Evolutionary conservation across 805 yeast species (phyloP), one percentile per base, ranked within the genome.

Genomic region (Hagleromyces aurorensis): DNA sequence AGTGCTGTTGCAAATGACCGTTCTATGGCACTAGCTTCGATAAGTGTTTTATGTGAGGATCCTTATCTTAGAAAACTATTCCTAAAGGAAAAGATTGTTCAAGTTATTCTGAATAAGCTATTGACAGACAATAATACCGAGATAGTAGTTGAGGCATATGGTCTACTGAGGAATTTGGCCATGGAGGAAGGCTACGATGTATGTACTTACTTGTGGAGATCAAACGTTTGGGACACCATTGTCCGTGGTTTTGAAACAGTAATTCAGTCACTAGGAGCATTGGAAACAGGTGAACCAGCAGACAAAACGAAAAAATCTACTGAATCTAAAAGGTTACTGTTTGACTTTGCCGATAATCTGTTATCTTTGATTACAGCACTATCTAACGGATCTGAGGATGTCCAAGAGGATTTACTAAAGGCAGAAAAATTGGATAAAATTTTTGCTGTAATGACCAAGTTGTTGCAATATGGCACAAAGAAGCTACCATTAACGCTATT

Each of bases 111-210:
- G 57, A 75, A 76, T 13, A 75, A 76, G 36, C 64, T 77, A 17
- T 55, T 87, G 13, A 71, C 70, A 25, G 94, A 84, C 50, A 50
- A 67, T 13, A 68, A 78, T 40, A 77, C 75, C 33, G 95, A 85
- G 42, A 72, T 84, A 25, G 78, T 82, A 12, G 80, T 81, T 13
- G 93, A 81, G 45, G 67, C 89, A 1, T 78, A 74, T 44, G 96
- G 95, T 1, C 61, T 89, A 14, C 59, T 91, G 39, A 70, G 95
- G 51, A 85, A 81, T 49, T 50, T 89, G 33, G 78, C 80, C 3
- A 65, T 84, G 30, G 94, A 84, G 48, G 94, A 86, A 57, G 96
- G 96, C 13, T 78, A 83, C 44, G 94, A 84, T 40, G 69, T 84
- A 20, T 74, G 85, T 16, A 70, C 72, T 13, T 73, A 71, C 52